These are phyloP conservation scores for Flammula alnicola DNA, from an alignment of 1,284 basidiomycete genomes.

Conservation along the genomic window DNA sequence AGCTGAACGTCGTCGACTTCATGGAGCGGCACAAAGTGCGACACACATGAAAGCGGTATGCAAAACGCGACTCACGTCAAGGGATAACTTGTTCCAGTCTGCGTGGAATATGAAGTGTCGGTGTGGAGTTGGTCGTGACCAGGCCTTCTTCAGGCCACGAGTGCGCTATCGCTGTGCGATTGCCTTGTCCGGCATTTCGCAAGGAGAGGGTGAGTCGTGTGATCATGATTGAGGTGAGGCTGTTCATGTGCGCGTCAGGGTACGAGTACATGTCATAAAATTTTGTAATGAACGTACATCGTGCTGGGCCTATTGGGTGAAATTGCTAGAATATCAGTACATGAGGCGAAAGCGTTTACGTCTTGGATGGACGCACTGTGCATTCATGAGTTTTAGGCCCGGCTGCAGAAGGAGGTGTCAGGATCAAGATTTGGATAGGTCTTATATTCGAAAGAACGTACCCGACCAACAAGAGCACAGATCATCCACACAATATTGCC, in stretches of 20 bases:
- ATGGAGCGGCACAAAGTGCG: too few species aligned
- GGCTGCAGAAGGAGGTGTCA: conserved; percentile 16
- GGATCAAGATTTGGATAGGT: not conserved
- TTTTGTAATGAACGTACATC: conserved; percentile 23
- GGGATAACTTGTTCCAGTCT: too few species aligned
- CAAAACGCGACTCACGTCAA: too few species aligned
- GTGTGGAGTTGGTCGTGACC: too few species aligned
- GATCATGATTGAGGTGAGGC: conserved; percentile 34
- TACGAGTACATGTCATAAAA: not conserved
- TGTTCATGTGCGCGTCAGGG: not conserved
- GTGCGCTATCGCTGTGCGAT: not conserved
- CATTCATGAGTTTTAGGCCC: conserved; percentile 32
- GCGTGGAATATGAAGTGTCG: too few species aligned
- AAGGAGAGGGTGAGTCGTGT: conserved; percentile 31
- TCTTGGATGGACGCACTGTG: conserved; percentile 22
- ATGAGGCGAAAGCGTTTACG: not conserved
- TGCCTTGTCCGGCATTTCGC: conserved; percentile 8
- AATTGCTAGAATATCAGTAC: not conserved
- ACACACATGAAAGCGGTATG: too few species aligned
- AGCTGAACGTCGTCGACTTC: too few species aligned
- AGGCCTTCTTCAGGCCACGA: too few species aligned
- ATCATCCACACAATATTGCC: conserved; percentile 34
- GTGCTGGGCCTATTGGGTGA: conserved; percentile 26
- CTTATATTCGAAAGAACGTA: conserved; percentile 12
- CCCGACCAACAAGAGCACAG: conserved; percentile 26